These are phyloP conservation scores for Chlamydomonas sp. DNA, from an alignment of 139 green algal species.

Conservation along the genomic window DNA sequence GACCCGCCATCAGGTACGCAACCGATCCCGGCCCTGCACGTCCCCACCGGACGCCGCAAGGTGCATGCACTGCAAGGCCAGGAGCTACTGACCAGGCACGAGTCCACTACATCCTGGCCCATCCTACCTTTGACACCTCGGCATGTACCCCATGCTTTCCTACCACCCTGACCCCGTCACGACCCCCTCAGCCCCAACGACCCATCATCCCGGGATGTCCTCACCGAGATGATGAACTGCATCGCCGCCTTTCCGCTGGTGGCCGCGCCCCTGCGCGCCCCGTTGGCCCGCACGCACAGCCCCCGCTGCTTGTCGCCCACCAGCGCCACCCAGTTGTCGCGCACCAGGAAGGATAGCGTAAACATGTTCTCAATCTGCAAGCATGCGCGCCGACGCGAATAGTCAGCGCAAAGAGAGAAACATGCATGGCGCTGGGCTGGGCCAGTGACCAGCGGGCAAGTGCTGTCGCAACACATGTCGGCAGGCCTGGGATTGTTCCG, in stretches of 20 bases:
- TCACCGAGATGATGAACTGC: neutral
- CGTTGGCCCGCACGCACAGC: neutral
- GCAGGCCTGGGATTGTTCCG: too few species aligned
- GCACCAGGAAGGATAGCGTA: conserved; percentile 86
- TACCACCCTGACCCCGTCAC: neutral
- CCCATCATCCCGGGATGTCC: neutral
- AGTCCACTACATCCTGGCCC: neutral
- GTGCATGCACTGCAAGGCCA: neutral
- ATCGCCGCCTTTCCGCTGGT: neutral
- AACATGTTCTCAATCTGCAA: conserved; percentile 81
- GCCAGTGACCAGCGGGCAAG: too few species aligned
- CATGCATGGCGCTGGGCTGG: too few species aligned
- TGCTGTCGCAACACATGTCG: too few species aligned
- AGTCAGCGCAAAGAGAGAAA: too few species aligned
- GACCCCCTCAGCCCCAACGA: neutral
- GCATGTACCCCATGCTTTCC: neutral
- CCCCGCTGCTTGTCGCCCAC: neutral
- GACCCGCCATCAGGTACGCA: neutral
- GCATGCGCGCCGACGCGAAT: too few species aligned
- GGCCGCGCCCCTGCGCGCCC: neutral
- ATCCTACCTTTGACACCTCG: too few species aligned
- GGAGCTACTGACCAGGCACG: neutral
- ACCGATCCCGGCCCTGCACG: neutral
- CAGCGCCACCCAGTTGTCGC: conserved; percentile 36
- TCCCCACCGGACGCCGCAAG: neutral